These are phyloP conservation scores for Macroventuria anomochaeta DNA, from an alignment of 2,329 filamentous ascomycete genomes.

Conservation along the genomic window DNA sequence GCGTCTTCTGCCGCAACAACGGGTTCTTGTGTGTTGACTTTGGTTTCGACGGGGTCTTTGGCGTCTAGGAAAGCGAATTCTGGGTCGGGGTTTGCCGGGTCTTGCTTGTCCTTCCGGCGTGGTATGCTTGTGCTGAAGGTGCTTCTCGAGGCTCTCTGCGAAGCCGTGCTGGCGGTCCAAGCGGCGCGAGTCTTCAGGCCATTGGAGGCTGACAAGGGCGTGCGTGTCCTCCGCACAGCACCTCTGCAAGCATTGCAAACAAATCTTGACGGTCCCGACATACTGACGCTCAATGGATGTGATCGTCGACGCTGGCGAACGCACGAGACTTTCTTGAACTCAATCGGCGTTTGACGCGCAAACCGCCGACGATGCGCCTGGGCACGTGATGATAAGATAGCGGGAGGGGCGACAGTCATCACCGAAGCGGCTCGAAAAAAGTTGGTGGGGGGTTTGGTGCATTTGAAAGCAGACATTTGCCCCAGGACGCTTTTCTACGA, in stretches of 20 bases:
- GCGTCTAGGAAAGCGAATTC: constrained; percentile 22
- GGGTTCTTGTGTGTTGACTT: background rate
- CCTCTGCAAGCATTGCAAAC: constrained; percentile 35
- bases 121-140: constrained; percentile 30
- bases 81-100: constrained; percentile 15
- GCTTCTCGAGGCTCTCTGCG: constrained; percentile 18
- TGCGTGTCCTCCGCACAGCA: constrained; percentile 12
- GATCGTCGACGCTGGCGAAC: constrained; percentile 2
- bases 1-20: background rate
- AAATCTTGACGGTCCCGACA: constrained; percentile 29
- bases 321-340: constrained; percentile 13
- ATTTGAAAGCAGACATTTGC: constrained; percentile 40
- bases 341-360: constrained; percentile 15
- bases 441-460: constrained; percentile 36
- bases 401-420: constrained; percentile 20
- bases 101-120: constrained; percentile 23
- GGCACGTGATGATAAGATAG: constrained; percentile 41
- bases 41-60: background rate
- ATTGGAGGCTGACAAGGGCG: constrained; percentile 6
- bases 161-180: background rate
- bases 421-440: constrained; percentile 26
- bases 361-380: constrained; percentile 19
- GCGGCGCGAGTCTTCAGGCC: constrained; percentile 15
- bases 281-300: constrained; percentile 27
- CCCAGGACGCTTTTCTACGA: constrained; percentile 18